Percentiles rank a stretch among this genome's conserved stretches.
Evolutionary conservation across 2,329 filamentous ascomycete genomes (phyloP).

Genomic region (Lithohypha guttulata): DNA sequence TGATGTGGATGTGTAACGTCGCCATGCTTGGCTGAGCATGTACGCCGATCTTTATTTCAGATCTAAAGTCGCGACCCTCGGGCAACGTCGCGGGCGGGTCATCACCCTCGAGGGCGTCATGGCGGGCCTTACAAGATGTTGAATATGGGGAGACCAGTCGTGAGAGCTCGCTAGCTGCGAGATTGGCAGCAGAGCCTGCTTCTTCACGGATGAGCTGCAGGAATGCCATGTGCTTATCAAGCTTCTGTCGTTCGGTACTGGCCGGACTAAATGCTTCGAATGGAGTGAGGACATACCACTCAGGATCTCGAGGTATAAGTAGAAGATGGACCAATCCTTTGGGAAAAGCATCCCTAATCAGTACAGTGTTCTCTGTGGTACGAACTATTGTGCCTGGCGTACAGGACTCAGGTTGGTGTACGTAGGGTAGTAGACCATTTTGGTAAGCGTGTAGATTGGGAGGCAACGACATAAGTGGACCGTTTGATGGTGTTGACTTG

Average conservation of each 20-base stretch:
- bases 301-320: conserved; percentile 63
- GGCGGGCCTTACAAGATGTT: conserved; percentile 53
- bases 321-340: conserved; percentile 79
- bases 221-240: conserved; percentile 45
- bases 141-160: conserved; percentile 25
- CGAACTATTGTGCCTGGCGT: conserved; percentile 50
- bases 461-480: no score
- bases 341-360: conserved; percentile 73
- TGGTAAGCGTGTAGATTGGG: no score
- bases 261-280: conserved; percentile 62
- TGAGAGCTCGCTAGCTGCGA: conserved; percentile 44
- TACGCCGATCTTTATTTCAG: conserved; percentile 65
- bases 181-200: conserved; percentile 46
- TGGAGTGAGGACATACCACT: conserved; percentile 56
- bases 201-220: conserved; percentile 53
- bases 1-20: conserved; percentile 80
- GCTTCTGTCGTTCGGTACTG: no score
- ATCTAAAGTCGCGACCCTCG: conserved; percentile 59
- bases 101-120: conserved; percentile 54
- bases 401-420: conserved; percentile 50
- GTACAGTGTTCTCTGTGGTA: conserved; percentile 57
- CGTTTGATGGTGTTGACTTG: no score
- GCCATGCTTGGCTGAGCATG: conserved; percentile 87
- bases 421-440: conserved; percentile 60
- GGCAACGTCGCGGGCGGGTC: conserved; percentile 23